Conservation (phyloP, 2,329 filamentous ascomycete species). For the Emergomyces orientalis region DNA sequence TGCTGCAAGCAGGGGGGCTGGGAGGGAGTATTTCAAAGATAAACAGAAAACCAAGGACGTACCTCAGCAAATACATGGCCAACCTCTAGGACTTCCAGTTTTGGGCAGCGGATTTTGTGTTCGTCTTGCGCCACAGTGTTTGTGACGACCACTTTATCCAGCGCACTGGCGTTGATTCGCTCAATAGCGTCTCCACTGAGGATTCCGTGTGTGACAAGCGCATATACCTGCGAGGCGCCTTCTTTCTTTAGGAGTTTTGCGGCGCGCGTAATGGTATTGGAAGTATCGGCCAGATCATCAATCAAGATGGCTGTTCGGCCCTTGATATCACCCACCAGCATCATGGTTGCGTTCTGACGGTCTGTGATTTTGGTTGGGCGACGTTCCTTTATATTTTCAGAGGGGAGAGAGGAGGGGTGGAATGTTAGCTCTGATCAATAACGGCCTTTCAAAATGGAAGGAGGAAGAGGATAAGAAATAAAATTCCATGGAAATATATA, state of each 20-base stretch:
- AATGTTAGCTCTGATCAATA: neutral
- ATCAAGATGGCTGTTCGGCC: slow-evolving; percentile 79
- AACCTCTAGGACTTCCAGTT: slow-evolving; percentile 86
- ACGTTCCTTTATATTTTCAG: slow-evolving; percentile 55
- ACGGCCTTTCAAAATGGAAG: neutral
- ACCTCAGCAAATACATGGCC: slow-evolving; percentile 84
- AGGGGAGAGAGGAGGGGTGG: neutral
- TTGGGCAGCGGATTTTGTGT: slow-evolving; percentile 66
- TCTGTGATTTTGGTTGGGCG: slow-evolving; percentile 80
- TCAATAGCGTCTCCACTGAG: slow-evolving; percentile 91
- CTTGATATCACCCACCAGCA: slow-evolving; percentile 80
- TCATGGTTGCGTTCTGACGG: slow-evolving; percentile 75
- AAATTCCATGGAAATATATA: slow-evolving; percentile 11
- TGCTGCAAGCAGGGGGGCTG: neutral
- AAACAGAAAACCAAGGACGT: slow-evolving; percentile 20
- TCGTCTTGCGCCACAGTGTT: slow-evolving; percentile 88
- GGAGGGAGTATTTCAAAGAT: neutral
- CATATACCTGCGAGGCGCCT: slow-evolving; percentile 78
- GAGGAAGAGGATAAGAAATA: neutral
- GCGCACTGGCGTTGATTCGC: slow-evolving; percentile 81
- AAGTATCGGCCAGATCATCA: slow-evolving; percentile 91
- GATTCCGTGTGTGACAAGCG: slow-evolving; percentile 87
- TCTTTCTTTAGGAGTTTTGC: slow-evolving; percentile 96
- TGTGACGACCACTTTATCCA: slow-evolving; percentile 91
- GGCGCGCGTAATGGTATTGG: slow-evolving; percentile 91